Percentiles rank a stretch among this genome's conserved stretches.
phyloP scores from a whole-genome alignment of 2,329 filamentous ascomycete species.

The Diplodia sapinea region DNA sequence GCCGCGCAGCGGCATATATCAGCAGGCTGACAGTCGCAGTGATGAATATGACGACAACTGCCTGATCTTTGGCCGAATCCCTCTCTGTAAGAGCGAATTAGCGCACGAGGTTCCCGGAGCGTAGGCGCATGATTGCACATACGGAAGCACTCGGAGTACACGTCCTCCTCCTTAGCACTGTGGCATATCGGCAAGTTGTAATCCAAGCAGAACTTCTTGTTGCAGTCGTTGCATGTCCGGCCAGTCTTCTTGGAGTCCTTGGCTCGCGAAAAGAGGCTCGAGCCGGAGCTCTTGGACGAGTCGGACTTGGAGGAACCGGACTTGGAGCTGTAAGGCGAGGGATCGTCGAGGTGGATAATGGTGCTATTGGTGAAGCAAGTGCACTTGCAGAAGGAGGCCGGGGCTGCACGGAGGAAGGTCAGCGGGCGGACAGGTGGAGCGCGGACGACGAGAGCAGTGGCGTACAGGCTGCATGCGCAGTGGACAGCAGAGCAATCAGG shows the following conservation, averaged over 20 bases:
- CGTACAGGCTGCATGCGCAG: slow-evolving; percentile 54
- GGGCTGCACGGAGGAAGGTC: slow-evolving; percentile 44
- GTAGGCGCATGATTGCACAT: slow-evolving; percentile 37
- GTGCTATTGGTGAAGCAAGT: slow-evolving; percentile 71
- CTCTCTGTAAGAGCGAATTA: slow-evolving; percentile 54
- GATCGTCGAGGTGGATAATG: slow-evolving; percentile 67
- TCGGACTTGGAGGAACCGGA: slow-evolving; percentile 20
- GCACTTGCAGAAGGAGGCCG: slow-evolving; percentile 74
- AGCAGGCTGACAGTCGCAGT: slow-evolving; percentile 66
- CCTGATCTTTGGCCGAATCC: slow-evolving; percentile 70
- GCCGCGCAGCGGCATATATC: slow-evolving; percentile 64
- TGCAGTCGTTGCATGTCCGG: slow-evolving; percentile 69
- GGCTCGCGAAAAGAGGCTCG: slow-evolving; percentile 8
- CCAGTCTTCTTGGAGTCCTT: slow-evolving; percentile 19
- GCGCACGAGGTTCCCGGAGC: neutral
- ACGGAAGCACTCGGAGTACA: slow-evolving; percentile 71
- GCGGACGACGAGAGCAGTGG: slow-evolving; percentile 7
- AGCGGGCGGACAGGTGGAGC: slow-evolving; percentile 2
- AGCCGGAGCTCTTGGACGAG: slow-evolving; percentile 7
- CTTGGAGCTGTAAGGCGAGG: slow-evolving; percentile 36
- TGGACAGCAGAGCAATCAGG: slow-evolving; percentile 45
- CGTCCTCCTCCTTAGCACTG: slow-evolving; percentile 66
- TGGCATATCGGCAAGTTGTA: slow-evolving; percentile 66
- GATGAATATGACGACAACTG: slow-evolving; percentile 70
- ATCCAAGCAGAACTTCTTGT: slow-evolving; percentile 68